These are phyloP conservation scores for Trichoderma lentiforme DNA, from an alignment of 2,329 filamentous ascomycete species.

Conservation along the genomic window DNA sequence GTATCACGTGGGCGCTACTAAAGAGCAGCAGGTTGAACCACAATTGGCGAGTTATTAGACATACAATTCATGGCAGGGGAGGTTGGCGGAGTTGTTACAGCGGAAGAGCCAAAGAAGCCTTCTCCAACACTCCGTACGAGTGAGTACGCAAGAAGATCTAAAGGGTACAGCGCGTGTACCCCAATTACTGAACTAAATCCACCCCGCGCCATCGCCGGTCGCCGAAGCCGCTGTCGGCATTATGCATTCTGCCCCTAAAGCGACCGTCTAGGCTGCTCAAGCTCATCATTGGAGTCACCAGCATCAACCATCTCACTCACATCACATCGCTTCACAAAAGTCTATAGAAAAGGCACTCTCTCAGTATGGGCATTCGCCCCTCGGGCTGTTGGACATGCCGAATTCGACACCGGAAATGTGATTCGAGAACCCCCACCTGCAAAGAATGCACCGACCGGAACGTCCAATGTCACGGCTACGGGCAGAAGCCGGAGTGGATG, in stretches of 20 bases:
- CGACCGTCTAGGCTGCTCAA: neutral
- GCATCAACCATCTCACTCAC: neutral
- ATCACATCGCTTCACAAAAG: neutral
- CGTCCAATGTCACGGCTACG: neutral
- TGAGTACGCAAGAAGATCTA: neutral
- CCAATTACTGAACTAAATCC: neutral
- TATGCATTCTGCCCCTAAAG: neutral
- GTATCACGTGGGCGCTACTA: neutral
- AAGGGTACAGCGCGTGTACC: no score
- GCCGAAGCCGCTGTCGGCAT: neutral
- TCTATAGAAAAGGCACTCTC: neutral
- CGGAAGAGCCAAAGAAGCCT: neutral
- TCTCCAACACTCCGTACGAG: neutral
- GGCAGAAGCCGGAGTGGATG: neutral
- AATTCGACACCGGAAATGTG: neutral
- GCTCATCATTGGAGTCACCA: neutral
- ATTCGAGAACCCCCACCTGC: neutral
- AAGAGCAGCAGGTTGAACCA: neutral
- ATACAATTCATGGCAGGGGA: neutral
- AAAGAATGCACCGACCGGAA: neutral
- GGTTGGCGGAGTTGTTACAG: no score
- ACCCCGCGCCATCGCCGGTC: neutral
- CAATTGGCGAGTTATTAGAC: neutral
- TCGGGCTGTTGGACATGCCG: neutral
- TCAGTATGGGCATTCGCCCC: neutral